phyloP scores from a whole-genome alignment of 139 green algal genomes.

The Tetraselmis striata region DNA sequence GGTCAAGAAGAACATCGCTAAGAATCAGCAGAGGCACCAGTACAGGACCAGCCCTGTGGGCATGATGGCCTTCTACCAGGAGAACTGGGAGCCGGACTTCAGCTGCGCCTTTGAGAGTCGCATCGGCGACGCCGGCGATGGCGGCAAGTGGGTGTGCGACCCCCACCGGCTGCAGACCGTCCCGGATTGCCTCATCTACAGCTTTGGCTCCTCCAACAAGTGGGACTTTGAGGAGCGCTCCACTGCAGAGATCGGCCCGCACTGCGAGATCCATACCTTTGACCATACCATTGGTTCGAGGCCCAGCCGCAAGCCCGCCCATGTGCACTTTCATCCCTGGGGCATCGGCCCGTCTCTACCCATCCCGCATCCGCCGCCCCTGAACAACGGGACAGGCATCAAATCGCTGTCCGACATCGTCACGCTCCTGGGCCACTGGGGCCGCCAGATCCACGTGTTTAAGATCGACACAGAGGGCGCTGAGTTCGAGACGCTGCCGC shows the following conservation, averaged over 20 bases:
- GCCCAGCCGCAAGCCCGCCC: background rate
- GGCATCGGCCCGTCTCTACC: background rate
- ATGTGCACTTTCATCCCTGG: constrained; percentile 1
- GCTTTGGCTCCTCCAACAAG: background rate
- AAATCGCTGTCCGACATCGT: background rate
- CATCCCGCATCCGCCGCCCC: background rate
- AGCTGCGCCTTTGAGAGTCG: background rate
- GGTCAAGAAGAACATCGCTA: background rate
- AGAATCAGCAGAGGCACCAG: background rate
- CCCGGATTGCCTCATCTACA: constrained; percentile 5
- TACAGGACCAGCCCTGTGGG: background rate
- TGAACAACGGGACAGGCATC: too few species aligned
- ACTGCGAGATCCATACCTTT: constrained; percentile 8
- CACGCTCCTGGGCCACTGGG: background rate
- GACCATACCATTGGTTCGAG: constrained; percentile 3
- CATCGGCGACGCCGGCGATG: constrained; percentile 1
- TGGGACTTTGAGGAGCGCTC: constrained; percentile 5
- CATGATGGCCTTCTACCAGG: constrained; percentile 2
- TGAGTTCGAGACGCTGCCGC: constrained; percentile 4
- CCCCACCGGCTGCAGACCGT: constrained; percentile 5
- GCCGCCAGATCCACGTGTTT: background rate
- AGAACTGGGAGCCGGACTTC: constrained; percentile 15
- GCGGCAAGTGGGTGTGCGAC: constrained; percentile 12
- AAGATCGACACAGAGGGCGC: constrained; percentile 10
- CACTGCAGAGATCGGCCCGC: constrained; percentile 1